A percentile compares a stretch with the other conserved stretches of the same genome.
Conservation (phyloP, 805 yeast genomes). For the Candida pseudofarinosa region DNA sequence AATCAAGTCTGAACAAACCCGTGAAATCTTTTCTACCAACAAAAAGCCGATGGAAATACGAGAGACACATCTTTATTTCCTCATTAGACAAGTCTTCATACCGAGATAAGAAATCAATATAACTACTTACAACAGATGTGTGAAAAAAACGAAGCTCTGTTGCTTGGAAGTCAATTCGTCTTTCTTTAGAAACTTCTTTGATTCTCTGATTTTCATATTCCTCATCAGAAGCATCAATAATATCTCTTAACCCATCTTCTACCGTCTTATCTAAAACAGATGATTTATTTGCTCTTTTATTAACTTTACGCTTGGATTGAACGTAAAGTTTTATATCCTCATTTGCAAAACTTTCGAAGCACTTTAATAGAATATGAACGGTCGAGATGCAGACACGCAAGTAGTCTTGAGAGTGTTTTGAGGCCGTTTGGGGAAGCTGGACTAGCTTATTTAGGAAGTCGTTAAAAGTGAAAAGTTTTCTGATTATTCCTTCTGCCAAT, state of each 20-base stretch:
- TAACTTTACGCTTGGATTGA: conserved; percentile 38
- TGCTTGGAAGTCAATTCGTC: conserved; percentile 41
- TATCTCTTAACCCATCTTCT: conserved; percentile 21
- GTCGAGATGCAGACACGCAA: conserved; percentile 60
- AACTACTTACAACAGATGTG: conserved; percentile 60
- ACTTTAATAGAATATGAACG: conserved; percentile 59
- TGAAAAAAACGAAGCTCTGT: conserved; percentile 48
- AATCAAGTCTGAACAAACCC: conserved; percentile 64
- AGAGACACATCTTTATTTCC: conserved; percentile 59
- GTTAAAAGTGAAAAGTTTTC: conserved; percentile 69
- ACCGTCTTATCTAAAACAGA: conserved; percentile 20
- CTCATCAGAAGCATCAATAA: conserved; percentile 34
- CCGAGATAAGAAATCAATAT: conserved; percentile 55
- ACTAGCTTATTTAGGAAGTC: conserved; percentile 53
- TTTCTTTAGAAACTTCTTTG: conserved; percentile 38
- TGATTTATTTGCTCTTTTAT: conserved; percentile 21
- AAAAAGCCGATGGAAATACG: conserved; percentile 69
- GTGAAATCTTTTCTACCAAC: conserved; percentile 55
- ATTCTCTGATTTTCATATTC: conserved; percentile 28
- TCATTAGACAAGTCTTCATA: conserved; percentile 58
- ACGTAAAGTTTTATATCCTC: conserved; percentile 51
- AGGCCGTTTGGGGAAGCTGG: conserved; percentile 58
- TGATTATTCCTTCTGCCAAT: conserved; percentile 53
- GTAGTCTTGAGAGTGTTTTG: conserved; percentile 59
- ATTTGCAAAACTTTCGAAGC: conserved; percentile 61